Conservation (phyloP, 805 yeast species). For the Candida wancherniae region DNA sequence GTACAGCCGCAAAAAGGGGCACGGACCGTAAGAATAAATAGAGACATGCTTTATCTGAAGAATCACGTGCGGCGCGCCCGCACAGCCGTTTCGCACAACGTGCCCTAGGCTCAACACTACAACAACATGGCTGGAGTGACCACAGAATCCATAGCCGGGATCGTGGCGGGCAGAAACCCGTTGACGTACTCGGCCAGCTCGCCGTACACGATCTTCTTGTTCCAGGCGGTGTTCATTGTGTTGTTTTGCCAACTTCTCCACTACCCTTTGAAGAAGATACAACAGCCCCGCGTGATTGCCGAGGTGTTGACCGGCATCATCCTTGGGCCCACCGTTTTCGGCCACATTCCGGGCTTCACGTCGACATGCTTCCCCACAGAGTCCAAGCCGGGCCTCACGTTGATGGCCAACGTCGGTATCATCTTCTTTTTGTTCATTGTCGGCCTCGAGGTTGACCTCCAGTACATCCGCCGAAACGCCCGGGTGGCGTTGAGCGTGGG, state of each 20-base stretch:
- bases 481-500: constrained; percentile 67
- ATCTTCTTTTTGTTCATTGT: constrained; percentile 70
- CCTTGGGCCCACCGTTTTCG: constrained; percentile 72
- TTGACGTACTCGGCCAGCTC: constrained; percentile 50
- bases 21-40: too few species aligned
- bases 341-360: constrained; percentile 65
- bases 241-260: constrained; percentile 56
- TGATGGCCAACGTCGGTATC: constrained; percentile 71
- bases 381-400: constrained; percentile 58
- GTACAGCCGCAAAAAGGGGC: too few species aligned
- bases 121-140: constrained; percentile 27
- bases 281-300: constrained; percentile 78
- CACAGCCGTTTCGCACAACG: background rate
- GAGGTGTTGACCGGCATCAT: constrained; percentile 76
- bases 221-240: constrained; percentile 63
- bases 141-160: constrained; percentile 52
- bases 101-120: background rate
- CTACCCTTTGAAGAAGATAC: constrained; percentile 53
- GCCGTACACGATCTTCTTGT: constrained; percentile 65
- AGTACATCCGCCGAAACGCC: constrained; percentile 56
- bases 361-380: constrained; percentile 57
- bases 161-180: constrained; percentile 70
- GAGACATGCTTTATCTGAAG: too few species aligned
- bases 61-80: background rate
- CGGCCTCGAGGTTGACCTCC: constrained; percentile 73